These are phyloP conservation scores for Penicillium ochrochloron DNA, from an alignment of 495 filamentous ascomycete species.

Conservation along the genomic window DNA sequence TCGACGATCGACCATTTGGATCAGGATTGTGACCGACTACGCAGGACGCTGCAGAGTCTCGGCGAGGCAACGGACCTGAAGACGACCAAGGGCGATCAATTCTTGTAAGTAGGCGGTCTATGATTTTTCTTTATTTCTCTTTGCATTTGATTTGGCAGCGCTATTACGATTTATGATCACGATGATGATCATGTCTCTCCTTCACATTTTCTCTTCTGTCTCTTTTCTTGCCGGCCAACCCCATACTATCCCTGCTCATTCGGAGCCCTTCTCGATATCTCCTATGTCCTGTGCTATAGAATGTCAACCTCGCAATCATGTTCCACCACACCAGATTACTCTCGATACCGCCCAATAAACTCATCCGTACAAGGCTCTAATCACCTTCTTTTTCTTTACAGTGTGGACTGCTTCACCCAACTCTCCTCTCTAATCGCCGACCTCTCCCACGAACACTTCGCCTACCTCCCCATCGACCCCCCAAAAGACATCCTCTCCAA, in stretches of 20 bases:
- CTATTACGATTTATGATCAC: conserved; percentile 17
- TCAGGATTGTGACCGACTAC: conserved; percentile 59
- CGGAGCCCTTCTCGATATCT: conserved; percentile 10
- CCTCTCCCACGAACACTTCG: conserved; percentile 61
- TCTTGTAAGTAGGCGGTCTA: conserved; percentile 61
- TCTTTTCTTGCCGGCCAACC: conserved; percentile 20
- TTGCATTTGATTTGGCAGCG: conserved; percentile 12
- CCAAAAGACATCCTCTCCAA: conserved; percentile 56
- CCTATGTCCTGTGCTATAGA: conserved; percentile 35
- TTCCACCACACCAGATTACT: conserved; percentile 12
- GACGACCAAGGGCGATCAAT: conserved; percentile 61
- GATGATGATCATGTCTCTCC: conserved; percentile 22
- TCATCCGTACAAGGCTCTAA: conserved; percentile 46
- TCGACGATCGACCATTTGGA: conserved; percentile 56
- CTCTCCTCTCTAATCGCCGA: conserved; percentile 62
- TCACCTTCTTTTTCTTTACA: conserved; percentile 45
- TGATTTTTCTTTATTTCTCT: conserved; percentile 11
- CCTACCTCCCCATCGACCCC: conserved; percentile 60
- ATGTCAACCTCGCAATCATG: conserved; percentile 17
- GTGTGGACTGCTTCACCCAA: conserved; percentile 62
- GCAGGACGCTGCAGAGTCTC: conserved; percentile 60
- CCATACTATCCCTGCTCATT: conserved; percentile 21
- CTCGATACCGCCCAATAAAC: conserved; percentile 44
- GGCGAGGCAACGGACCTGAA: conserved; percentile 65
- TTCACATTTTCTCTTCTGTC: conserved; percentile 22